phyloP scores from a whole-genome alignment of 768 basidiomycete species.

The Termitomyces sp. region DNA sequence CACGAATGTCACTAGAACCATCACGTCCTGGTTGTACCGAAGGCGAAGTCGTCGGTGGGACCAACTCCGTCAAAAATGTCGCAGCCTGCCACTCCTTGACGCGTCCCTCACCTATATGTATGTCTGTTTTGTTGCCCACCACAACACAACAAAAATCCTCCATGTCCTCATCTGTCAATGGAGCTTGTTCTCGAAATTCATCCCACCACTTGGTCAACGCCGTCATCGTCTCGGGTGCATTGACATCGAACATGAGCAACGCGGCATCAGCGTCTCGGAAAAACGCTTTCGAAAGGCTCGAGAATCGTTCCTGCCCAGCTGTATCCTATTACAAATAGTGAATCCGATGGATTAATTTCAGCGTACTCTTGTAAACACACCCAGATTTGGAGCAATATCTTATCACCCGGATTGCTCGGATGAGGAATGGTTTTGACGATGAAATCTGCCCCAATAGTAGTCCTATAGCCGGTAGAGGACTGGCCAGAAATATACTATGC shows the following conservation, averaged over 20 bases:
- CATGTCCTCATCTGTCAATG: slow-evolving; percentile 56
- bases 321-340: slow-evolving; percentile 49
- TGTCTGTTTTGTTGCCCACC: slow-evolving; percentile 77
- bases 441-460: slow-evolving; percentile 89
- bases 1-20: not conserved
- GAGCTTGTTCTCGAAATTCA: slow-evolving; percentile 65
- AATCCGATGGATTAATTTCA: not conserved
- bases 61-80: slow-evolving; percentile 49
- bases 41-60: slow-evolving; percentile 32
- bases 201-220: slow-evolving; percentile 71
- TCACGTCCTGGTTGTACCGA: slow-evolving; percentile 7
- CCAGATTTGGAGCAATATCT: slow-evolving; percentile 63
- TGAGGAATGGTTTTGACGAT: slow-evolving; percentile 70
- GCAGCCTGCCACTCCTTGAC: slow-evolving; percentile 39
- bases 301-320: slow-evolving; percentile 86
- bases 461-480: slow-evolving; percentile 72
- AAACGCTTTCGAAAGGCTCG: slow-evolving; percentile 74
- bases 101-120: slow-evolving; percentile 23
- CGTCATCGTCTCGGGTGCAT: slow-evolving; percentile 51
- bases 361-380: slow-evolving; percentile 18
- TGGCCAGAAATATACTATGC: slow-evolving; percentile 66
- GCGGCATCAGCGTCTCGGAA: slow-evolving; percentile 84
- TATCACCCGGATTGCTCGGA: slow-evolving; percentile 45
- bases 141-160: slow-evolving; percentile 67
- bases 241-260: slow-evolving; percentile 78